A percentile compares a stretch with the other conserved stretches of the same genome.
phyloP scores from a whole-genome alignment of 148 eudicot genomes.

The Persicaria maculosa region DNA sequence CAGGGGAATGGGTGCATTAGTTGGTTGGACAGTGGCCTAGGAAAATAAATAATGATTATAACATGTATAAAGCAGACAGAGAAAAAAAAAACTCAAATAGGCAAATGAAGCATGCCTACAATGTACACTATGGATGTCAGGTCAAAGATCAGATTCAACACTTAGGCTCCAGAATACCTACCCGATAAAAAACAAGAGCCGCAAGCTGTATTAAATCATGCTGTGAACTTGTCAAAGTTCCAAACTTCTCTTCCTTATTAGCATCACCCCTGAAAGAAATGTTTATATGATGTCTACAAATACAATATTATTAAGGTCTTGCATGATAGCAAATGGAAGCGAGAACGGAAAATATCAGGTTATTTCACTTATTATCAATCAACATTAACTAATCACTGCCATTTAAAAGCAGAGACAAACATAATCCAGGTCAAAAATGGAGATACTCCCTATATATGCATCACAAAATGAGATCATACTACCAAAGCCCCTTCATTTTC shows the following conservation, averaged over 20 bases:
- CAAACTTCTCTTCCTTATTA: conserved; percentile 62
- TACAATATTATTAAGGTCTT: background rate
- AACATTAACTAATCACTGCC: no score
- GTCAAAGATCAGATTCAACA: background rate
- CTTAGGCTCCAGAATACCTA: conserved; percentile 21
- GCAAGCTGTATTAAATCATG: conserved; percentile 68
- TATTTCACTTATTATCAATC: background rate
- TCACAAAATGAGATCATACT: background rate
- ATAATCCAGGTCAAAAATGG: conserved; percentile 4
- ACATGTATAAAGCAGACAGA: background rate
- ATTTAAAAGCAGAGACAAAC: background rate
- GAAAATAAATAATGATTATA: background rate
- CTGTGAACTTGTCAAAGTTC: conserved; percentile 58
- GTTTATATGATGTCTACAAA: background rate
- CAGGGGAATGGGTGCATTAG: background rate
- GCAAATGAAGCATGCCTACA: background rate
- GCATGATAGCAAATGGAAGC: background rate
- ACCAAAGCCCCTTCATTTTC: background rate
- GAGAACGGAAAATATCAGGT: background rate
- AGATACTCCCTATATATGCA: background rate
- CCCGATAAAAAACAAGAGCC: conserved; percentile 83
- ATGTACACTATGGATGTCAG: background rate
- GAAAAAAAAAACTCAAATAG: background rate
- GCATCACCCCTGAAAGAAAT: conserved; percentile 46
- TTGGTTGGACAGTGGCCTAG: background rate